Conservation (phyloP, 2,329 filamentous ascomycete species). For the Calonectria ilicicola region DNA sequence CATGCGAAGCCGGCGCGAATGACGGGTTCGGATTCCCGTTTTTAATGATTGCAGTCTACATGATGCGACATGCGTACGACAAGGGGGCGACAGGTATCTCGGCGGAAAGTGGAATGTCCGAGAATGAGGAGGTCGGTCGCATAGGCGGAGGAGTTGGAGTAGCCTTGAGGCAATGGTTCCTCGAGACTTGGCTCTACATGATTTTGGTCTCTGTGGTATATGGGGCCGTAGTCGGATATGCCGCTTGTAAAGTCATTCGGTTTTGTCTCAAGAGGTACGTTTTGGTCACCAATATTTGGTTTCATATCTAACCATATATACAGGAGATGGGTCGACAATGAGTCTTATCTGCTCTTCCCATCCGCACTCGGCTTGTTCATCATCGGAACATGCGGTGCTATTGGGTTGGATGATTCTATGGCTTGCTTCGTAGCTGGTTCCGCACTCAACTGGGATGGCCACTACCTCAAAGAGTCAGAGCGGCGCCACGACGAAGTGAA, state of each 20-base stretch:
- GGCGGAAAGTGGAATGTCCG: not conserved
- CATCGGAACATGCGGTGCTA: constrained; percentile 66
- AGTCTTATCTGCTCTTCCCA: constrained; percentile 64
- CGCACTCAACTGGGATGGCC: constrained; percentile 71
- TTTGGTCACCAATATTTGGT: not conserved
- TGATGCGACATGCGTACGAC: constrained; percentile 65
- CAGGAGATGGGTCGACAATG: constrained; percentile 65
- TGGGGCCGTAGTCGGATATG: constrained; percentile 63
- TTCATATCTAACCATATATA: not conserved
- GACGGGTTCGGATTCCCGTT: constrained; percentile 74
- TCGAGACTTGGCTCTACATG: constrained; percentile 72
- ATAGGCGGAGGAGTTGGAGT: constrained; percentile 63
- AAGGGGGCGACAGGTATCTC: constrained; percentile 34
- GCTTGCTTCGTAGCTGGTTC: constrained; percentile 72
- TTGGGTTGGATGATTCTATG: constrained; percentile 71
- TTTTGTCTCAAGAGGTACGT: constrained; percentile 51
- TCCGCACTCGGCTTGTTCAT: constrained; percentile 66
- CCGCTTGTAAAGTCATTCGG: constrained; percentile 59
- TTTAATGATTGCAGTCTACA: constrained; percentile 67
- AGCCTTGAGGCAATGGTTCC: constrained; percentile 67
- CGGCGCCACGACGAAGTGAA: constrained; percentile 71
- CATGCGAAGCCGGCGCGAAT: constrained; percentile 71
- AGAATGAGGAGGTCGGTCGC: constrained; percentile 57
- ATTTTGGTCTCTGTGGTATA: constrained; percentile 65
- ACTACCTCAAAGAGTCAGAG: constrained; percentile 65